Evolutionary conservation across 179 eudicot species (phyloP).

Genomic region (Amaranthus tricolor): DNA sequence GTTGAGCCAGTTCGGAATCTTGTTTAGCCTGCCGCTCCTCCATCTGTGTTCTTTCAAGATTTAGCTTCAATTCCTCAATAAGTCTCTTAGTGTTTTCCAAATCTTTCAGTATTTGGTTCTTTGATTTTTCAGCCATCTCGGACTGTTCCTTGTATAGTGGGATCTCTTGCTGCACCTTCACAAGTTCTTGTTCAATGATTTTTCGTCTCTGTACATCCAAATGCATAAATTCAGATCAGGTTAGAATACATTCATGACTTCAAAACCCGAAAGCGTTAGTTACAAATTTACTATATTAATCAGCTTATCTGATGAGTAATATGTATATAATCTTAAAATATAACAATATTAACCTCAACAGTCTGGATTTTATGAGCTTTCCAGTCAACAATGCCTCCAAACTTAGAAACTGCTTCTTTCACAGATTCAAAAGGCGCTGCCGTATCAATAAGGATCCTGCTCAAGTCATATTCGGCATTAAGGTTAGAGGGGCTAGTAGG

Average conservation of each 20-base stretch:
- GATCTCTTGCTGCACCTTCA: constrained; percentile 69
- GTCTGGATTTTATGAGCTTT: constrained; percentile 80
- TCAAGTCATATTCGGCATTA: constrained; percentile 32
- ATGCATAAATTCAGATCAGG: constrained; percentile 5
- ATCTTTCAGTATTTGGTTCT: constrained; percentile 55
- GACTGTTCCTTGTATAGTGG: constrained; percentile 62
- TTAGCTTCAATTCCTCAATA: constrained; percentile 80
- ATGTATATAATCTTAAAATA: background rate
- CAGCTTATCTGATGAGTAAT: too few relatives aligned
- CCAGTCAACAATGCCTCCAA: constrained; percentile 99
- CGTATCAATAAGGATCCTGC: constrained; percentile 63
- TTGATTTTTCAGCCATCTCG: constrained; percentile 77
- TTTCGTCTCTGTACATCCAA: constrained; percentile 64
- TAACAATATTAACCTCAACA: constrained; percentile 53
- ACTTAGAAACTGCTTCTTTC: constrained; percentile 88
- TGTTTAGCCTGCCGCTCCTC: constrained; percentile 94
- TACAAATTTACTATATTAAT: constrained; percentile 5
- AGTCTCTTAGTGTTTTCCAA: constrained; percentile 77
- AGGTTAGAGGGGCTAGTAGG: constrained; percentile 32
- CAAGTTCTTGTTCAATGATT: constrained; percentile 70
- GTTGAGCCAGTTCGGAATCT: constrained; percentile 74
- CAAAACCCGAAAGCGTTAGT: too few relatives aligned
- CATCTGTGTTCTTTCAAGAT: constrained; percentile 78
- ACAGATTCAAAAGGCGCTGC: constrained; percentile 88
- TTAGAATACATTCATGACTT: background rate